Conservation (phyloP, 257 asterid species). For the Linaria vulgaris region DNA sequence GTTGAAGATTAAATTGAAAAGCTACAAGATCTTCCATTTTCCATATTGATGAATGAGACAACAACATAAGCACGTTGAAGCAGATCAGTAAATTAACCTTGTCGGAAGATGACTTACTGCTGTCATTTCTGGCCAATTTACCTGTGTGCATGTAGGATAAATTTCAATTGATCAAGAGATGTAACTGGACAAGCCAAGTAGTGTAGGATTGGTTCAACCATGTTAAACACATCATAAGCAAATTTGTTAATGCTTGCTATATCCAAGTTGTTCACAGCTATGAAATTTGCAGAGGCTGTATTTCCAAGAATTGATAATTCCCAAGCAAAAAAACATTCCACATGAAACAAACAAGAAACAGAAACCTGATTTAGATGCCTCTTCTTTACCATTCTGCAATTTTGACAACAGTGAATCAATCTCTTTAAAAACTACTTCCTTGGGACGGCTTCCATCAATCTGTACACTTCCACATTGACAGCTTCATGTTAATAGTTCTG, state of each 20-base stretch:
- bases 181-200: slow-evolving; percentile 20
- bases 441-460: slow-evolving; percentile 81
- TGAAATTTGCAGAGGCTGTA: slow-evolving; percentile 5
- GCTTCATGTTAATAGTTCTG: slow-evolving; percentile 18
- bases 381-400: slow-evolving; percentile 52
- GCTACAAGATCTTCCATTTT: slow-evolving; percentile 16
- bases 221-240: background rate
- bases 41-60: background rate
- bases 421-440: slow-evolving; percentile 68
- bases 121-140: slow-evolving; percentile 35
- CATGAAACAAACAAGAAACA: slow-evolving; percentile 21
- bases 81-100: slow-evolving; percentile 42
- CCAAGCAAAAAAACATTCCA: background rate
- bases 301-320: slow-evolving; percentile 1
- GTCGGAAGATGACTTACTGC: slow-evolving; percentile 34
- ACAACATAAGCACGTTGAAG: slow-evolving; percentile 13
- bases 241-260: slow-evolving; percentile 4
- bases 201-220: background rate
- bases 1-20: slow-evolving; percentile 22
- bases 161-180: slow-evolving; percentile 27
- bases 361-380: slow-evolving; percentile 47
- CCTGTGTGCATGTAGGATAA: slow-evolving; percentile 37
- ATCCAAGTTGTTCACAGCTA: background rate
- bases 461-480: slow-evolving; percentile 31
- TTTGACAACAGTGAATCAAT: slow-evolving; percentile 52